Base-by-base conservation (phyloP, 1,284 basidiomycete species). In the Trichosporon inkin region DNA sequence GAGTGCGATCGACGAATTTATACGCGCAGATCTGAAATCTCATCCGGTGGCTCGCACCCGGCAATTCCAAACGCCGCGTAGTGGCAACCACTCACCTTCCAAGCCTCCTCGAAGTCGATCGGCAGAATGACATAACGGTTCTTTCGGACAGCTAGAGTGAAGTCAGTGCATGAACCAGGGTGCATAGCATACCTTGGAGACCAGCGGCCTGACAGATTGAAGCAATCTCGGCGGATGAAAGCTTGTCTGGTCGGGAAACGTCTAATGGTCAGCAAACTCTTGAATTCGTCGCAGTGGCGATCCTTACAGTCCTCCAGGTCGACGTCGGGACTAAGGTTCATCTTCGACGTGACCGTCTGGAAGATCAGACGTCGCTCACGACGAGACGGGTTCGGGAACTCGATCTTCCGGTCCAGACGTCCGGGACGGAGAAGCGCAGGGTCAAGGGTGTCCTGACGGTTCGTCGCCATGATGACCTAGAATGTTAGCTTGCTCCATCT, bases 401-500 rank as follows among this genome's bases (percentile, higher is more conserved):
- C 96, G 68, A 99, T 99, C 83, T 99, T 99, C 72, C 96, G 83
- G 80, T 99, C 96, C 14, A 99, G 83, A 75, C 96, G 92, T 75
- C 96, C 96, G 47, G 96, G 96, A 74, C 96, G 92, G 28, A 99
- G 86, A 56, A 99, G 81, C 16, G 96, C 96, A 58, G 96, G 96
- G 79, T 99, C 93, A 37, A 97, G 83, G 1, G 93, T 97, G 78
- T 97, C 93, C 57, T 91, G 90, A 72, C 93, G 88, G 80, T 97
- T 97, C 44, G 93, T 97, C 34, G 93, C 94, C 94, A 97, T 98
- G 74, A 97, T 97, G 41, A 97, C 94, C 92, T 94, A 62, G 17
- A 4, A 19, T 35, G 60, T 58, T 19, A 61, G 60, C 52, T 14
- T 14, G 40, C 5, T 17, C 16, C n/a, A 13, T 19, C 0, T 4